Evolutionary conservation across 2,329 filamentous ascomycete species (phyloP).

Genomic region (Penicillium glabrum): DNA sequence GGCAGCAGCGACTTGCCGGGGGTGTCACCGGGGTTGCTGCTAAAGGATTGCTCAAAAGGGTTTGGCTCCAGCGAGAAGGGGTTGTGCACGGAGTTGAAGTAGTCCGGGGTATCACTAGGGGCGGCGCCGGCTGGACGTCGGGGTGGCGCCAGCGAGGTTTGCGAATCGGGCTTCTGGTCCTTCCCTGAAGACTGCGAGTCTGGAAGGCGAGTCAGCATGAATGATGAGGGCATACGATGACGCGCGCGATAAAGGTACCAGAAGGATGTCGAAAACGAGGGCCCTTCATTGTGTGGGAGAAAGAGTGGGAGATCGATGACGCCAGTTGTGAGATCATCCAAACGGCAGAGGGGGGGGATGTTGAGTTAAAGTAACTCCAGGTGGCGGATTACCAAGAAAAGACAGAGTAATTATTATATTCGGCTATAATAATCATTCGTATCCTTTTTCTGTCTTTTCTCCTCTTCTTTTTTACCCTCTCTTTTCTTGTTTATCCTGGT

Average conservation of each 20-base stretch:
- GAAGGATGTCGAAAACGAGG: slow-evolving; percentile 16
- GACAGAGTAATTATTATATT: slow-evolving; percentile 13
- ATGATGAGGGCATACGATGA: slow-evolving; percentile 9
- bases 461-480: not conserved
- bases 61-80: slow-evolving; percentile 73
- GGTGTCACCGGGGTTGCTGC: slow-evolving; percentile 67
- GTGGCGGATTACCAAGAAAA: slow-evolving; percentile 35
- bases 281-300: slow-evolving; percentile 24
- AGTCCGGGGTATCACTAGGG: slow-evolving; percentile 63
- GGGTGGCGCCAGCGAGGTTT: slow-evolving; percentile 69
- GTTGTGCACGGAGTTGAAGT: slow-evolving; percentile 63
- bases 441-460: not conserved
- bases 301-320: slow-evolving; percentile 32
- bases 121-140: slow-evolving; percentile 59
- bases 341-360: slow-evolving; percentile 28
- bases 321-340: slow-evolving; percentile 39
- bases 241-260: slow-evolving; percentile 24
- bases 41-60: slow-evolving; percentile 95
- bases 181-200: slow-evolving; percentile 38
- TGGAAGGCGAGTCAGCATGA: slow-evolving; percentile 26
- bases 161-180: slow-evolving; percentile 46
- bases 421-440: not conserved
- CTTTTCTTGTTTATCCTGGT: not conserved
- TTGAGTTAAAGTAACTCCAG: slow-evolving; percentile 24
- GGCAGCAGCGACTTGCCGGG: slow-evolving; percentile 81